phyloP scores from a whole-genome alignment of 495 filamentous ascomycete species.

The Penicillium bialowiezense region DNA sequence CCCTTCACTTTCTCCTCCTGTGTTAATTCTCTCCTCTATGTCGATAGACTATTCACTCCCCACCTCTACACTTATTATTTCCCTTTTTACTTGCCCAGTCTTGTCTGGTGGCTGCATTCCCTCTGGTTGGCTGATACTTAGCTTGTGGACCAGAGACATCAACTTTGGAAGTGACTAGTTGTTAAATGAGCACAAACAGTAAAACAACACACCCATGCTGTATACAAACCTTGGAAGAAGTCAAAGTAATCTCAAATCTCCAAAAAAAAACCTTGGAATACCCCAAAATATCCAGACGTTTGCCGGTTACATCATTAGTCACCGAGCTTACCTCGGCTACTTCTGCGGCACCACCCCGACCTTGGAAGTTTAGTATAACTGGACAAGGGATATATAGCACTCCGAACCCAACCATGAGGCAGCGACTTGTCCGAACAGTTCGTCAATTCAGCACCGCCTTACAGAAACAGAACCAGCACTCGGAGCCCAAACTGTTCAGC shows the following conservation, averaged over 20 bases:
- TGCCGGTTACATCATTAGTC: slow-evolving; percentile 4
- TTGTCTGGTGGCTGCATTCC: slow-evolving; percentile 3
- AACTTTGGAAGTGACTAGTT: too few species aligned
- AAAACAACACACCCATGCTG: too few species aligned
- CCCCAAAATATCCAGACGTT: too few species aligned
- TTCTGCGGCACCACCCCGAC: not conserved
- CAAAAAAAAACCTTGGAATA: too few species aligned
- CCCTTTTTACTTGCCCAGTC: not conserved
- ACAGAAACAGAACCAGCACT: not conserved
- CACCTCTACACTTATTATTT: slow-evolving; percentile 7
- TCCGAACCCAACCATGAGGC: not conserved
- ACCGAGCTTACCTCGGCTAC: slow-evolving; percentile 10
- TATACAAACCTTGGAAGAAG: too few species aligned
- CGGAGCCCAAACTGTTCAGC: not conserved
- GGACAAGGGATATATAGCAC: not conserved
- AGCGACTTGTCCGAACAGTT: not conserved
- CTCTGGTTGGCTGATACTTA: not conserved
- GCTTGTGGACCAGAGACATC: too few species aligned
- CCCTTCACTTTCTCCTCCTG: slow-evolving; percentile 15
- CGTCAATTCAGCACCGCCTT: not conserved
- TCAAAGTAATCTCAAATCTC: too few species aligned
- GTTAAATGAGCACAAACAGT: too few species aligned
- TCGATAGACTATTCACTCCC: slow-evolving; percentile 22
- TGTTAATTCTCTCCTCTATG: slow-evolving; percentile 23
- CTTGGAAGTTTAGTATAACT: not conserved